These are phyloP conservation scores for Cucurbitaria berberidis DNA, from an alignment of 2,329 filamentous ascomycete species.

Conservation along the genomic window DNA sequence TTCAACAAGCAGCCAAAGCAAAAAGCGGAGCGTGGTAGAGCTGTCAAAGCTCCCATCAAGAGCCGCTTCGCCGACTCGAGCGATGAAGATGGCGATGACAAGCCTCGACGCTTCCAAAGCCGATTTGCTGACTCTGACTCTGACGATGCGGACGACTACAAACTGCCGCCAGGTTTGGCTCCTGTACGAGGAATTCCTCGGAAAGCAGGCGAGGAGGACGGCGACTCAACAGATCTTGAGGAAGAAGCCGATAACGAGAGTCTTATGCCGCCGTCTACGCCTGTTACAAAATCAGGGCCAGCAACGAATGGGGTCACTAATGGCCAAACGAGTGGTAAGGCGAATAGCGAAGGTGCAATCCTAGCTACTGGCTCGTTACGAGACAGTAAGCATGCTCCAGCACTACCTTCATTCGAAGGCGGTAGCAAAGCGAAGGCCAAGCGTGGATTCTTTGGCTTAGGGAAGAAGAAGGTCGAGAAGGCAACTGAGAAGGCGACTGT, in stretches of 20 bases:
- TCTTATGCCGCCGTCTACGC: slow-evolving; percentile 16
- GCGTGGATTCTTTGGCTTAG: slow-evolving; percentile 58
- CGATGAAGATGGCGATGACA: slow-evolving; percentile 57
- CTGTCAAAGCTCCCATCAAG: slow-evolving; percentile 33
- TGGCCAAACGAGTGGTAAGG: slow-evolving; percentile 10
- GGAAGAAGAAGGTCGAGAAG: too few species aligned
- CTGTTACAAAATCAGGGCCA: slow-evolving; percentile 19
- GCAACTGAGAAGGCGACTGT: slow-evolving; percentile 52
- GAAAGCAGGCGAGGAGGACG: slow-evolving; percentile 61
- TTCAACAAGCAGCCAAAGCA: slow-evolving; percentile 31
- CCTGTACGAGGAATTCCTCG: slow-evolving; percentile 67
- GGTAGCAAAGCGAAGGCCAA: slow-evolving; percentile 49
- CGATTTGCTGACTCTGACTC: slow-evolving; percentile 58
- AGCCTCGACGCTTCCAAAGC: slow-evolving; percentile 50
- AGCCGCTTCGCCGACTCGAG: slow-evolving; percentile 74
- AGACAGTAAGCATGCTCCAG: slow-evolving; percentile 46
- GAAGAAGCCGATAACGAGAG: slow-evolving; percentile 50
- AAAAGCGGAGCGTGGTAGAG: slow-evolving; percentile 22
- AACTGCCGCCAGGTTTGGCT: slow-evolving; percentile 49
- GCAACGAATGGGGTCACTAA: slow-evolving; percentile 14
- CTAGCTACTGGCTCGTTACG: slow-evolving; percentile 50
- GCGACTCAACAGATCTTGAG: slow-evolving; percentile 61
- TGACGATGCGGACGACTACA: slow-evolving; percentile 61
- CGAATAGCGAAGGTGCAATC: slow-evolving; percentile 33
- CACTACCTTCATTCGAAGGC: slow-evolving; percentile 31